Evolutionary conservation across 371 early-diverging fungal species (phyloP).

Genomic region (Syncephalis plumigaleata): DNA sequence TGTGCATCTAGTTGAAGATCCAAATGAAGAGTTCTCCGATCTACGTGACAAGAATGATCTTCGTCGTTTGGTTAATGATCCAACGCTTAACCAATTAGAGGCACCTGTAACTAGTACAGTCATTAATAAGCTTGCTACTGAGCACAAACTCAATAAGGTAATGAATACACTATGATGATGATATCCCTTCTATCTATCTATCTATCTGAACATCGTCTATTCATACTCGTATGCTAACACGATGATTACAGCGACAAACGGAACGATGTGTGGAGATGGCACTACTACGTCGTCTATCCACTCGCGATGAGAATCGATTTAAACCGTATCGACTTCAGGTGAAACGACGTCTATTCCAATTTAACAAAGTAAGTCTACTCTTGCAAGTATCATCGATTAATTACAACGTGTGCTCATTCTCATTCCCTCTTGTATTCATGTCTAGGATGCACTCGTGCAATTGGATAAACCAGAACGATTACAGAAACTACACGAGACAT

Average conservation of each 20-base stretch:
- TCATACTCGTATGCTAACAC: too few species aligned
- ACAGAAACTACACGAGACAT: conserved; percentile 57
- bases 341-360: conserved; percentile 59
- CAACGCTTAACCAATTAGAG: conserved; percentile 34
- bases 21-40: conserved; percentile 72
- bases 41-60: conserved; percentile 75
- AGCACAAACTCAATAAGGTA: conserved; percentile 41
- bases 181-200: background rate
- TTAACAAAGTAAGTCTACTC: conserved; percentile 44
- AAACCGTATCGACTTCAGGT: conserved; percentile 55
- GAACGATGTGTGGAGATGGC: conserved; percentile 63
- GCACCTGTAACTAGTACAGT: conserved; percentile 29
- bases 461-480: conserved; percentile 45
- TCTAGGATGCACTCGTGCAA: conserved; percentile 35
- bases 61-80: conserved; percentile 29
- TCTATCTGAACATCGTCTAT: too few species aligned
- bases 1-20: conserved; percentile 74
- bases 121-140: conserved; percentile 21
- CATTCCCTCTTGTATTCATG: background rate
- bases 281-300: conserved; percentile 34
- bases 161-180: conserved; percentile 5
- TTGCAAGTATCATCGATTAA: too few species aligned
- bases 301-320: conserved; percentile 23
- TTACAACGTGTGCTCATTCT: background rate
- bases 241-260: conserved; percentile 39